Percentiles rank a stretch among this genome's conserved stretches.
Evolutionary conservation across 164 flowering plant species (phyloP).

Genomic region (Santalum album): DNA sequence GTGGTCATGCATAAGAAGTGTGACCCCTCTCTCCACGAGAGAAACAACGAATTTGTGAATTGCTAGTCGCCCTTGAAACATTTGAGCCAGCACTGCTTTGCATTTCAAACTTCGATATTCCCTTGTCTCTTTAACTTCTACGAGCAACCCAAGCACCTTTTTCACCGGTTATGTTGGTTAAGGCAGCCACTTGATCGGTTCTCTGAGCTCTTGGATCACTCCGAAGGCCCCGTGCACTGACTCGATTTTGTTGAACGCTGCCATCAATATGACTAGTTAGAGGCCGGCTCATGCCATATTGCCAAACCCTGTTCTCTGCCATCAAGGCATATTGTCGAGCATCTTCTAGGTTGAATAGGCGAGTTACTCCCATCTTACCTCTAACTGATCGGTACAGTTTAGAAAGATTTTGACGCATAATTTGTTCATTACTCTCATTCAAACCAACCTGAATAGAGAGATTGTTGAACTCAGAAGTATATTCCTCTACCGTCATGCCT

Average conservation of each 20-base stretch:
- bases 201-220: not conserved
- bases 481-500: not conserved
- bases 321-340: too few species aligned
- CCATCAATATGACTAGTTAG: too few species aligned
- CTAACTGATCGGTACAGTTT: not conserved
- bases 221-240: not conserved
- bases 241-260: too few species aligned
- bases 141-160: too few species aligned
- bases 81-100: not conserved
- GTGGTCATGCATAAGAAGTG: constrained; percentile 1
- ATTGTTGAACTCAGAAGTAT: not conserved
- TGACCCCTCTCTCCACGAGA: not conserved
- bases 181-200: not conserved
- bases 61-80: not conserved
- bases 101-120: not conserved
- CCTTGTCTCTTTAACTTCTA: too few species aligned
- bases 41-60: not conserved
- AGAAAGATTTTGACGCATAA: not conserved
- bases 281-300: not conserved
- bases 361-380: not conserved
- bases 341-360: not conserved
- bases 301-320: not conserved
- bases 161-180: too few species aligned
- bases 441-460: not conserved
- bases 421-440: not conserved